These are phyloP conservation scores for Spinacia oleracea DNA, from an alignment of 179 eudicot genomes.

Conservation along the genomic window DNA sequence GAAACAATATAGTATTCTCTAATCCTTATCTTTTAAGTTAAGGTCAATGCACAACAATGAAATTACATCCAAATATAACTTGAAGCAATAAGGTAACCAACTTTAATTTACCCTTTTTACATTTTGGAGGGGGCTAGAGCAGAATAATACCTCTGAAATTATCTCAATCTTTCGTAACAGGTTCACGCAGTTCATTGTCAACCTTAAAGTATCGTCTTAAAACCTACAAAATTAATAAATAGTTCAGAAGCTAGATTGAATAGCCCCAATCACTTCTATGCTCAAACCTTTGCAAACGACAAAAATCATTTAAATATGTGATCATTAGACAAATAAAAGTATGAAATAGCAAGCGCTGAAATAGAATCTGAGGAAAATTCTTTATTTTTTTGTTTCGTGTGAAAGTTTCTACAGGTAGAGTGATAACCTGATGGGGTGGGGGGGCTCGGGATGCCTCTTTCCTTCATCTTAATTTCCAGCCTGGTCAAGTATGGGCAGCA, in stretches of 20 bases:
- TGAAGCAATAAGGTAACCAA: not conserved
- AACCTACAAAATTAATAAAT: conserved; percentile 42
- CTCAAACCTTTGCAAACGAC: not conserved
- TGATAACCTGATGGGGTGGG: too few relatives aligned
- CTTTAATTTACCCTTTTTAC: not conserved
- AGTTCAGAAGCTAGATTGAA: conserved; percentile 14
- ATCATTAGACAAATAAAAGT: not conserved
- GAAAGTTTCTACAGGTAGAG: too few relatives aligned
- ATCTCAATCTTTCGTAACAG: conserved; percentile 87
- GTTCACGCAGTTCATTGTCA: conserved; percentile 73
- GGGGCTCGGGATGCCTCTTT: too few relatives aligned
- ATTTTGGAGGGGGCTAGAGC: not conserved
- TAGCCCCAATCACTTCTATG: not conserved
- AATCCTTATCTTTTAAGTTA: too few relatives aligned
- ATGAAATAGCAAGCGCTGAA: not conserved
- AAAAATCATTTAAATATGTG: not conserved
- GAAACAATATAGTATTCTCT: too few relatives aligned
- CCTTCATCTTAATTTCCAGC: not conserved
- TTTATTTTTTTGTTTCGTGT: too few relatives aligned
- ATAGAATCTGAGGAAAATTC: not conserved
- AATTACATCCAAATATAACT: not conserved
- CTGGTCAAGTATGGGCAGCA: not conserved
- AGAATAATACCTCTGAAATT: conserved; percentile 64
- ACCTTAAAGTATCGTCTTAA: conserved; percentile 61
- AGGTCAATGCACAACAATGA: too few relatives aligned